Evolutionary conservation across 1,139 yeast species (phyloP), one percentile per base, ranked within the genome.

Genomic region (Hansenula sp.): DNA sequence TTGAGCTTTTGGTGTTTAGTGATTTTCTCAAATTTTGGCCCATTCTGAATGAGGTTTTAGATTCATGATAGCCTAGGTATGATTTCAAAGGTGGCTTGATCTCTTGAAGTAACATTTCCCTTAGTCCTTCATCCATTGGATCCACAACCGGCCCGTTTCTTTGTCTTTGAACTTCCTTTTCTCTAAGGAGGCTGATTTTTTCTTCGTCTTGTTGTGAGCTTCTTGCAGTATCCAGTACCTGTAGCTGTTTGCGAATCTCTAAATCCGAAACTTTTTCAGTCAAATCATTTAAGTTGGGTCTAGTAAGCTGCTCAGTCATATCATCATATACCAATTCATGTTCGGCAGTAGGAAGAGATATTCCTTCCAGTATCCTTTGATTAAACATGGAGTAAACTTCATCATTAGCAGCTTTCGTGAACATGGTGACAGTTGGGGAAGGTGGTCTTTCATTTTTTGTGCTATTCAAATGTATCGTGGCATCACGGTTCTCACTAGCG

Each of bases 301-400:
- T 54, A 2, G 68, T 63, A n/a, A 65, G 46, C 15, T 66, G 68
- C 42, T 67, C 69, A 1, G 71, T 66, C 39, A 57, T 56, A 41
- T 67, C 68, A 31, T 68, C 72, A 43, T 61, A 69, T 25, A 39
- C 57, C 38, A 53, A 54, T 54, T 46, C 52, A 50, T 49, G 55
- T 42, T 28, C 61, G 17, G 62, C 25, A 21, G 8, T 21, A 21
- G 25, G 9, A 9, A 21, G 25, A 21, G 65, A 9, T 53, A 60
- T 9, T 59, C 56, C 8, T 52, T 42, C 40, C 15, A 43, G 53
- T 2, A 47, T 31, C 1, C 43, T 42, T 52, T 77, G 81, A 56
- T 84, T 88, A 59, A 88, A 87, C 86, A 90, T 85, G 19, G 76
- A 76, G 48, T 78, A 71, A 0, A 90, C 83, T 53, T 89, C 96